phyloP scores from a whole-genome alignment of 768 basidiomycete species.

The Mycena floridula region DNA sequence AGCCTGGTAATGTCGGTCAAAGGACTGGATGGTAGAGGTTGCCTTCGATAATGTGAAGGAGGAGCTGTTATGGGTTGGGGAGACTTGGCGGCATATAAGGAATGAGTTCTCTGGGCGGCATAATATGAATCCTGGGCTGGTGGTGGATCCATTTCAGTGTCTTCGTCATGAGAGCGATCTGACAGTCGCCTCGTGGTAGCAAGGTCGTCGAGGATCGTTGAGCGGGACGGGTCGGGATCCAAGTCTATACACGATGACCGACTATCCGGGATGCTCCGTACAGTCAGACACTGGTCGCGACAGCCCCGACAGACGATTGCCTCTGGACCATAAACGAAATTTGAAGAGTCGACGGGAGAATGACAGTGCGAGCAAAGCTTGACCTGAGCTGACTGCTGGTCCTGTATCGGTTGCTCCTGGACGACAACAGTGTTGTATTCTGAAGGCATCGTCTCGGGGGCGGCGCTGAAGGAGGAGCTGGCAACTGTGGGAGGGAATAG shows the following conservation, averaged over 20 bases:
- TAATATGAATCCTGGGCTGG: constrained; percentile 12
- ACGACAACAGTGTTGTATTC: constrained; percentile 30
- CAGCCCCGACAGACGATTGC: constrained; percentile 43
- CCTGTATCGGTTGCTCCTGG: constrained; percentile 17
- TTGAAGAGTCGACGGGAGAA: constrained; percentile 31
- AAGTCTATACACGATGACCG: constrained; percentile 19
- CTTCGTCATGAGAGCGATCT: constrained; percentile 26
- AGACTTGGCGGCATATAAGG: constrained; percentile 13
- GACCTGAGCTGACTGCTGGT: constrained; percentile 24
- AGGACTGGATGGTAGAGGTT: constrained; percentile 31
- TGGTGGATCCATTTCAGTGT: constrained; percentile 26
- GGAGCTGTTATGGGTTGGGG: constrained; percentile 6
- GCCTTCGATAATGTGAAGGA: neutral
- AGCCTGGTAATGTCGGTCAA: constrained; percentile 71
- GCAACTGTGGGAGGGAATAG: no score
- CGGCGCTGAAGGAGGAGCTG: no score
- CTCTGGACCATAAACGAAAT: constrained; percentile 20
- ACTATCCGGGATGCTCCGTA: constrained; percentile 12
- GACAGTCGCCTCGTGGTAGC: constrained; percentile 25
- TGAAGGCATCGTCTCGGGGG: no score
- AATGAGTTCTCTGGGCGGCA: constrained; percentile 9
- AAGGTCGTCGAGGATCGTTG: constrained; percentile 18
- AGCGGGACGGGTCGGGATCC: constrained; percentile 20
- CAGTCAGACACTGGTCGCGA: constrained; percentile 30
- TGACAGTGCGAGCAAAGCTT: constrained; percentile 43